These are phyloP conservation scores for Acanthamoeba castellanii DNA, from an alignment of 208 protist species.

Conservation along the genomic window DNA sequence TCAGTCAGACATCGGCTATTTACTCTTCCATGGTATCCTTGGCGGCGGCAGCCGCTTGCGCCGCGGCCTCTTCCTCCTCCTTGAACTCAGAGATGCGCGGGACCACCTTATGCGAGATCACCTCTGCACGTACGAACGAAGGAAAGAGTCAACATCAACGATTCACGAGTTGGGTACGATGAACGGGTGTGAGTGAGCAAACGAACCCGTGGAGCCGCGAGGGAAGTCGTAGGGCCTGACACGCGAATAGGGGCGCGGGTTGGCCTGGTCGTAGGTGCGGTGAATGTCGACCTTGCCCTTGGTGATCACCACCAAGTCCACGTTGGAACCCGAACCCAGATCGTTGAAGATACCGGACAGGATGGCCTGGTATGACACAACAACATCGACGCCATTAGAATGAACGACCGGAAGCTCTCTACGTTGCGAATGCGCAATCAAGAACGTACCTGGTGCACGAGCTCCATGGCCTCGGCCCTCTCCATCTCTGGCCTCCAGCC, in stretches of 20 bases:
- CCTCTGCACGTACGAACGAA: not conserved
- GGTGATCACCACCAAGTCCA: slow-evolving; percentile 99
- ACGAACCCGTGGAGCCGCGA: slow-evolving; percentile 84
- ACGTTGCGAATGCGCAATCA: no score
- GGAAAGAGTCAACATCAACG: not conserved
- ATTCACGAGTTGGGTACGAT: not conserved
- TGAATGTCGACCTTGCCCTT: slow-evolving; percentile 81
- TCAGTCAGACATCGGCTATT: not conserved
- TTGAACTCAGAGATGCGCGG: slow-evolving; percentile 6
- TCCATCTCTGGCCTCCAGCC: slow-evolving; percentile 95
- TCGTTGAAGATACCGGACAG: slow-evolving; percentile 99
- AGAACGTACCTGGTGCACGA: slow-evolving; percentile 94
- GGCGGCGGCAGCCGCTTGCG: not conserved
- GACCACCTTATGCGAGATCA: slow-evolving; percentile 38
- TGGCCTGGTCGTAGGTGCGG: slow-evolving; percentile 86
- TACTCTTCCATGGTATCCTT: slow-evolving; percentile 46
- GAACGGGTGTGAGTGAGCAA: not conserved
- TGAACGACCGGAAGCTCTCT: no score
- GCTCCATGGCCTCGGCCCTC: slow-evolving; percentile 97
- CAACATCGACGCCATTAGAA: no score
- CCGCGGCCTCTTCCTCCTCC: slow-evolving; percentile 8
- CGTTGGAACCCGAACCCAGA: slow-evolving; percentile 99
- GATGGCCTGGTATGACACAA: slow-evolving; percentile 92
- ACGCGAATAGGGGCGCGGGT: slow-evolving; percentile 85
- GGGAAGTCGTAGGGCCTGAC: slow-evolving; percentile 84